Percentiles rank a stretch among this genome's conserved stretches.
phyloP scores from a whole-genome alignment of 352 stramenopile species.

The Plasmopara halstedii region DNA sequence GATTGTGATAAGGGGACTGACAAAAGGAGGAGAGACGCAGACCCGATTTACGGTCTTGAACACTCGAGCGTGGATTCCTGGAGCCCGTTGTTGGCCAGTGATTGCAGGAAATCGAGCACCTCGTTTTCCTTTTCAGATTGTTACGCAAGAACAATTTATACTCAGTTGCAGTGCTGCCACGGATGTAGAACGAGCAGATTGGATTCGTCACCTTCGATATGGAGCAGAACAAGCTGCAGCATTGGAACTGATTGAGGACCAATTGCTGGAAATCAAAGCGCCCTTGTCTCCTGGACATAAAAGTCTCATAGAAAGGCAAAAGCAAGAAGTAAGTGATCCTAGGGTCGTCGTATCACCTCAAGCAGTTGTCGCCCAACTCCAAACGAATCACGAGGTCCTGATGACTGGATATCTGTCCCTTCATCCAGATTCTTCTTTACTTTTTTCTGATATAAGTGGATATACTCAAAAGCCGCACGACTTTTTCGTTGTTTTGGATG shows the following conservation, averaged over 20 bases:
- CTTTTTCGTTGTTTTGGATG: constrained; percentile 29
- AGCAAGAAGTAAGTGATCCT: constrained; percentile 5
- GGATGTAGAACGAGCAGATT: constrained; percentile 48
- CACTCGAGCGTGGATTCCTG: constrained; percentile 37
- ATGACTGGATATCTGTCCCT: constrained; percentile 23
- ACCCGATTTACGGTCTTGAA: constrained; percentile 33
- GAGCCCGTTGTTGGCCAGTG: constrained; percentile 18
- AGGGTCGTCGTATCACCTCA: not conserved
- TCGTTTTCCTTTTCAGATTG: constrained; percentile 59
- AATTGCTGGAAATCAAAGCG: constrained; percentile 28
- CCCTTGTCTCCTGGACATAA: constrained; percentile 16
- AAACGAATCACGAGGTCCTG: constrained; percentile 16
- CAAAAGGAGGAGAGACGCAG: constrained; percentile 1
- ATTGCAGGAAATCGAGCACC: constrained; percentile 14
- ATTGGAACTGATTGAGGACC: constrained; percentile 47
- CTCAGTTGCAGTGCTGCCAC: constrained; percentile 52
- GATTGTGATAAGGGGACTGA: constrained; percentile 30
- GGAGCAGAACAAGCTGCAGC: constrained; percentile 41
- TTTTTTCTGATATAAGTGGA: constrained; percentile 9
- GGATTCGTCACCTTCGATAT: constrained; percentile 57
- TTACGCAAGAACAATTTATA: constrained; percentile 57
- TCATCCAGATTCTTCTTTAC: constrained; percentile 5
- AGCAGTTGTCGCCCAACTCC: not conserved
- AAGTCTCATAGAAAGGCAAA: constrained; percentile 15
- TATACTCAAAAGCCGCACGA: constrained; percentile 16